Evolutionary conservation across 176 grass and related monocot species (phyloP).

Genomic region (Echinochloa phyllopogon): DNA sequence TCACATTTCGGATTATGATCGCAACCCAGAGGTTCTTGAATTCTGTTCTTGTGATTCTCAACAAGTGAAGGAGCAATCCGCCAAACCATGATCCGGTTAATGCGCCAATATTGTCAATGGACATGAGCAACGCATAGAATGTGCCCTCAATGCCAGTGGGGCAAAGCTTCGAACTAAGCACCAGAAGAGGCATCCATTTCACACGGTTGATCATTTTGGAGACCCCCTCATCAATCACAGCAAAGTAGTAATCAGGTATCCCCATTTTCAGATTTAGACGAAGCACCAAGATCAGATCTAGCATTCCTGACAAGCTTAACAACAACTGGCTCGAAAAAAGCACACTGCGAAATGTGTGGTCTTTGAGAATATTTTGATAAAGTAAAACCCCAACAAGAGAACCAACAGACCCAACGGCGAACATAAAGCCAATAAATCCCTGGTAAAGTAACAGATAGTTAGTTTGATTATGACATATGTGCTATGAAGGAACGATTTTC

Average conservation of each 20-base stretch:
- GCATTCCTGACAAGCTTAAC: conserved; percentile 74
- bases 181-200: conserved; percentile 88
- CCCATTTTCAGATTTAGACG: conserved; percentile 73
- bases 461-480: conserved; percentile 29
- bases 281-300: conserved; percentile 80
- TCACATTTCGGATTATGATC: conserved; percentile 66
- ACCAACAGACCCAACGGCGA: conserved; percentile 73
- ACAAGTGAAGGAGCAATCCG: conserved; percentile 73
- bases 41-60: conserved; percentile 79
- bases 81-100: conserved; percentile 72
- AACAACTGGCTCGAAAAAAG: conserved; percentile 81
- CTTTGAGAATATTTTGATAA: conserved; percentile 77
- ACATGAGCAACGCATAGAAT: conserved; percentile 88
- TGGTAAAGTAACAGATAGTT: conserved; percentile 44
- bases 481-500: background rate
- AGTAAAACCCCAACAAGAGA: conserved; percentile 77
- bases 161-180: conserved; percentile 83
- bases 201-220: conserved; percentile 77
- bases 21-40: conserved; percentile 86
- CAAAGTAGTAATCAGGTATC: conserved; percentile 86
- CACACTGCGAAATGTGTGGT: conserved; percentile 59
- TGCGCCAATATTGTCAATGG: conserved; percentile 71
- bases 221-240: conserved; percentile 75
- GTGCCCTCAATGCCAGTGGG: conserved; percentile 83
- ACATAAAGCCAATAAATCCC: conserved; percentile 87